Evolutionary conservation across 176 grass and related monocot species (phyloP), one percentile per base, ranked within the genome.

Genomic region (Pontederia paniculata): DNA sequence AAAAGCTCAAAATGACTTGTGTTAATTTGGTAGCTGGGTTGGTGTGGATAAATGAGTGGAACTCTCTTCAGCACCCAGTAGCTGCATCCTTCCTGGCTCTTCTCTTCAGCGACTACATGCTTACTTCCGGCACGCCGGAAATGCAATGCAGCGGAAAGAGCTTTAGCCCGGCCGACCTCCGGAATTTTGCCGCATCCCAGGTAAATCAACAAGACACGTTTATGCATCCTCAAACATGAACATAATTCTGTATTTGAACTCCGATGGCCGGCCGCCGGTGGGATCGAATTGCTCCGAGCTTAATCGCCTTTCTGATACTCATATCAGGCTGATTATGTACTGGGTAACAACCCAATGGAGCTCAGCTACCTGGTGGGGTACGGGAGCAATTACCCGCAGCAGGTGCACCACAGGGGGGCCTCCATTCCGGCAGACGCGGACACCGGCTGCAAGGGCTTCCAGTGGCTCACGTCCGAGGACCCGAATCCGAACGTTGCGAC

Each of bases 341-440:
- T 94, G 41, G 89, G 89, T 12, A 65, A 81, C 51, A 94, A 94
- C 59, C 84, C 84, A 4, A 76, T 76, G 75, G 78, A 88, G 80
- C 48, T 88, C 51, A 94, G 89, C 65, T 94, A 94, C 71, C 74
- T 94, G 16, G 80, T 94, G 17, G 89, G 84, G 44, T 88, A 79
- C 12, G 77, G 84, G n/a, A 72, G 70, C 70, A 63, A 18, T 3
- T 94, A 81, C 54, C 84, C 89, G 4, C 60, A 68, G 62, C 72
- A 65, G 58, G 71, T 88, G 57, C 89, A 94, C 72, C 89, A 94
- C 63, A 75, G 84, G 17, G 84, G 84, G 17, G 89, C 89, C 51
- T 84, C 89, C 10, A 94, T 94, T 54, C 89, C 89, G 0, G 77
- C 65, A 0, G 71, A 76, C 51, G 68, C 49, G 37, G 20, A 74